Evolutionary conservation across 1,284 basidiomycete species (phyloP).

Genomic region (Trichosporon asahii): DNA sequence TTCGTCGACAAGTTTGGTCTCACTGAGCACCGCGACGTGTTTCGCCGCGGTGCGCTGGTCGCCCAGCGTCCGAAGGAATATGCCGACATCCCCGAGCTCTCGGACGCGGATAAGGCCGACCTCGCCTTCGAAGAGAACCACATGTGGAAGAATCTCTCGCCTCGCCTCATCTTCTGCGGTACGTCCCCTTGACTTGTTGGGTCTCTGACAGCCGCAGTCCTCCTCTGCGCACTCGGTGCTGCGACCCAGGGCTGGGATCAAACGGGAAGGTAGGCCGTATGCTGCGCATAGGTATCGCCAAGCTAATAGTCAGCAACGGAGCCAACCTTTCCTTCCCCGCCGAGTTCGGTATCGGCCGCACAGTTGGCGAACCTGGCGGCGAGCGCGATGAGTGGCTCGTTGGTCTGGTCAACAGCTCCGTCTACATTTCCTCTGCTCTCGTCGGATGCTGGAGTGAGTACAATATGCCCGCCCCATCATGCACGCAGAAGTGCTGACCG

Average conservation of each 20-base stretch:
- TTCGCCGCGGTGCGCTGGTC: conserved; percentile 64
- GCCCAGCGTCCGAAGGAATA: conserved; percentile 61
- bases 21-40: conserved; percentile 53
- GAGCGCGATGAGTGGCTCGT: conserved; percentile 51
- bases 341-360: conserved; percentile 60
- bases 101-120: too few relatives aligned
- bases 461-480: background rate
- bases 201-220: conserved; percentile 10
- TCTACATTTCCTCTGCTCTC: conserved; percentile 60
- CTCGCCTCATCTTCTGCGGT: conserved; percentile 33
- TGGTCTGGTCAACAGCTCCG: conserved; percentile 70
- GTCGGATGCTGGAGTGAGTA: conserved; percentile 33
- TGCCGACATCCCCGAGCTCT: conserved; percentile 56
- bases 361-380: conserved; percentile 1
- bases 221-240: conserved; percentile 41
- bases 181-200: background rate
- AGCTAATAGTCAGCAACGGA: conserved; percentile 38
- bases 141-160: conserved; percentile 60
- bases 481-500: too few relatives aligned
- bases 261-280: conserved; percentile 41
- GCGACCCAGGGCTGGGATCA: conserved; percentile 47
- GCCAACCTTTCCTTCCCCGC: conserved; percentile 66
- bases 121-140: conserved; percentile 60
- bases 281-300: conserved; percentile 33
- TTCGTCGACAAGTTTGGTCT: conserved; percentile 51